phyloP scores from a whole-genome alignment of 768 basidiomycete genomes.

The Rhodotorula diobovata region DNA sequence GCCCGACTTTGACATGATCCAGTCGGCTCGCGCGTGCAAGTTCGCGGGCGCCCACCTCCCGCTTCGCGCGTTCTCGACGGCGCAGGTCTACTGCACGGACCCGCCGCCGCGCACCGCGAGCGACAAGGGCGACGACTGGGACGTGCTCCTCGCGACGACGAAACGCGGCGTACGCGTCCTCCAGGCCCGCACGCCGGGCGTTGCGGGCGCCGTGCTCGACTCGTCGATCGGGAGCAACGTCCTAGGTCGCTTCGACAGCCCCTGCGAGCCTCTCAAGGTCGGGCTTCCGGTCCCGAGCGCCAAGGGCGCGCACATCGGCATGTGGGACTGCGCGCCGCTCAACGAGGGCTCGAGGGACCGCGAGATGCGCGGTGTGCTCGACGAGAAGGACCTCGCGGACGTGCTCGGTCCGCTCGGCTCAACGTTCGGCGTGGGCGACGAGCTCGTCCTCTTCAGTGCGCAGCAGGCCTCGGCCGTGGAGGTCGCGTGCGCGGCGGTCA shows the following conservation, averaged over 20 bases:
- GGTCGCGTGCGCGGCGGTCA: neutral
- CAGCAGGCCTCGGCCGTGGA: neutral
- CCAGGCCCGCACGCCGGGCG: neutral
- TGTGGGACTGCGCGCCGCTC: conserved; percentile 32
- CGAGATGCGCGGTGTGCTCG: conserved; percentile 1
- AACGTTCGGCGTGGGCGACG: neutral
- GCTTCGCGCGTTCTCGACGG: conserved; percentile 36
- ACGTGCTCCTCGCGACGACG: conserved; percentile 1
- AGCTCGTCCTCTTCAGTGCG: neutral
- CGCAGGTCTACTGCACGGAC: conserved; percentile 37
- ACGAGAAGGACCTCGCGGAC: conserved; percentile 30
- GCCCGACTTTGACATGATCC: conserved; percentile 41
- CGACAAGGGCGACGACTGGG: conserved; percentile 1
- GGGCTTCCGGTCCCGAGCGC: conserved; percentile 10
- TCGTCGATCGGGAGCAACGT: conserved; percentile 6
- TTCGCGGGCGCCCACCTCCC: conserved; percentile 29
- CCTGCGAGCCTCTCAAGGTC: conserved; percentile 9
- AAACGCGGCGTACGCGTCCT: conserved; percentile 1
- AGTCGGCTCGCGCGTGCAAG: conserved; percentile 8
- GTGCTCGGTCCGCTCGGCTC: neutral
- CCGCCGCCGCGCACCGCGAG: neutral
- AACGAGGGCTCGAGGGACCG: neutral
- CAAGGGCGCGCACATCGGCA: conserved; percentile 29
- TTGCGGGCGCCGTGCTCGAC: neutral
- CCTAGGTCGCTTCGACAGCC: neutral